A percentile compares a stretch with the other conserved stretches of the same genome.
Evolutionary conservation across 352 stramenopile genomes (phyloP).

Genomic region (Phytophthora citrophthora): DNA sequence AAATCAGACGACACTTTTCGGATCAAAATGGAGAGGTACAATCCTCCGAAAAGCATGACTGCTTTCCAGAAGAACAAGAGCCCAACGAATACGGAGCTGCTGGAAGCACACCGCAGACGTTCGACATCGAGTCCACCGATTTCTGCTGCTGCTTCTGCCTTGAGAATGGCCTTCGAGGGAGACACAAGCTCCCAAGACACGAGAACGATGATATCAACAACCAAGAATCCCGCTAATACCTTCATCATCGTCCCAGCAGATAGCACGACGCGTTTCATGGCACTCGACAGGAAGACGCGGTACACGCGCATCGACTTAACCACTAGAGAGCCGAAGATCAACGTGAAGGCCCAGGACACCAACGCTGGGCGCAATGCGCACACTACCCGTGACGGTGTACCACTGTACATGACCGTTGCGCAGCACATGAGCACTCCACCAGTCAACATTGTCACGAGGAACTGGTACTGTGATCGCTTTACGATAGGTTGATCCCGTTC

Average conservation of each 20-base stretch:
- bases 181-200: conserved; percentile 37
- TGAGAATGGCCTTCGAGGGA: conserved; percentile 16
- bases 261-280: conserved; percentile 53
- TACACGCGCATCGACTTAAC: conserved; percentile 67
- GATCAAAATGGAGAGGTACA: conserved; percentile 64
- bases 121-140: conserved; percentile 38
- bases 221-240: conserved; percentile 40
- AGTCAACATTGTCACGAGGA: conserved; percentile 58
- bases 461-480: conserved; percentile 75
- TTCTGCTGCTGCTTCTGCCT: conserved; percentile 12
- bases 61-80: conserved; percentile 56
- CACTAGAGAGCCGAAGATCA: conserved; percentile 54
- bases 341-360: conserved; percentile 51
- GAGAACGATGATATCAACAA: conserved; percentile 46
- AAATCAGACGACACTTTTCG: conserved; percentile 58
- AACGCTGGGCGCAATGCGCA: conserved; percentile 44
- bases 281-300: conserved; percentile 46
- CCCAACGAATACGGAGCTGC: conserved; percentile 41
- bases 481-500: conserved; percentile 53
- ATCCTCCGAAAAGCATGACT: conserved; percentile 39
- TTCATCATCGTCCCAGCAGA: conserved; percentile 50
- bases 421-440: conserved; percentile 58
- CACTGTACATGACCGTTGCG: conserved; percentile 47
- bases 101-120: conserved; percentile 35
- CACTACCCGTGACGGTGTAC: conserved; percentile 37